Evolutionary conservation across 169 alveolate genomes (phyloP), one percentile per base, ranked within the genome.

Genomic region (Cryptosporidium meleagridis): DNA sequence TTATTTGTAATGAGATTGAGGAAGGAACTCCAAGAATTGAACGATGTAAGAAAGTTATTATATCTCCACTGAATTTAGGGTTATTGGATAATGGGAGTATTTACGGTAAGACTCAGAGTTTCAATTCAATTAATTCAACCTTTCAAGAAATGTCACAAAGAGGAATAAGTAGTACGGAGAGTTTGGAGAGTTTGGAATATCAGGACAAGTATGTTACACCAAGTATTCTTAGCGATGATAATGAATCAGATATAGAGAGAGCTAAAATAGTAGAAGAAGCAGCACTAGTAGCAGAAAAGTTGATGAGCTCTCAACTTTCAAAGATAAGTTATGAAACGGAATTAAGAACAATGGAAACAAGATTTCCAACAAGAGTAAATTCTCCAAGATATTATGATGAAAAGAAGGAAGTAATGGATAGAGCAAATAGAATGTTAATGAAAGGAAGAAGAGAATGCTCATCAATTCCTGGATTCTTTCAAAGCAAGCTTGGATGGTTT

Each of bases 351-450:
- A 65, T 65, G 70, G 89, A 80, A 52, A 80, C 89, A 14, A 31
- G 89, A 62, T 80, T 45, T 62, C 89, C 89, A 39, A 80, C 89
- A 18, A 80, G 89, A 33, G 75, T 80, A 14, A 59, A 80, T 41
- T 80, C 89, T 21, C 89, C 89, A 23, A 80, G 89, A 41, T 80
- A 80, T 80, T 80, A 80, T 51, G 62, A 37, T 29, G 89, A 39
- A 29, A 80, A 80, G 52, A 80, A 62, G 1, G 80, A 80, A 37
- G 75, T 80, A 31, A 80, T 80, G 45, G 67, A 80, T 29, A 59
- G 75, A 26, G 89, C 89, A 21, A 80, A 80, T 48, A 61, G 70
- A 26, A 6, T 80, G n/a, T 44, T 80, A 16, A 59, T 59, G 44
- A 52, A 52, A 2, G 41, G 41, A 35, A n/a, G 72, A 12, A 29